Evolutionary conservation across 2,329 filamentous ascomycete species (phyloP).

Genomic region (Arthroderma uncinatum): DNA sequence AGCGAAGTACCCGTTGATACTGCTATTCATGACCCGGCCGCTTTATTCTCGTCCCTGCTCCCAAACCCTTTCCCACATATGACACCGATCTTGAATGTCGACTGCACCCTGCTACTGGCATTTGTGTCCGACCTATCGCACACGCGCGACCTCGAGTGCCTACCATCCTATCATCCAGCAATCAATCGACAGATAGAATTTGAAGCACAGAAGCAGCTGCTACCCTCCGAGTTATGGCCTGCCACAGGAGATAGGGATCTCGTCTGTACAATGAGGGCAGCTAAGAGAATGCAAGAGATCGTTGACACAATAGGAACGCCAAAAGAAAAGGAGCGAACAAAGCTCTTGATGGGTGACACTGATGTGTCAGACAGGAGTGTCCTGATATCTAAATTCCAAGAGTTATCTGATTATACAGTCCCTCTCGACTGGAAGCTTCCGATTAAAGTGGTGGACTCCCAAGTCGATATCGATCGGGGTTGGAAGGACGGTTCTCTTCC

Average conservation of each 20-base stretch:
- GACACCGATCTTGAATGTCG: constrained; percentile 37
- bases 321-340: constrained; percentile 49
- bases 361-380: constrained; percentile 23
- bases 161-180: constrained; percentile 47
- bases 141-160: constrained; percentile 31
- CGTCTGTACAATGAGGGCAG: constrained; percentile 56
- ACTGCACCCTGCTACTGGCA: constrained; percentile 57
- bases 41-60: constrained; percentile 26
- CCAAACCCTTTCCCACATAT: constrained; percentile 32
- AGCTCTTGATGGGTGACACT: constrained; percentile 45
- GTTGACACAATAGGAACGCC: constrained; percentile 52
- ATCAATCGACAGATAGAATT: constrained; percentile 55
- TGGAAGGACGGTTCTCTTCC: constrained; percentile 35
- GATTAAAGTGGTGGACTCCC: constrained; percentile 44
- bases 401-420: constrained; percentile 44
- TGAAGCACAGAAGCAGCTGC: constrained; percentile 50
- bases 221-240: constrained; percentile 52
- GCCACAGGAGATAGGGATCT: constrained; percentile 46
- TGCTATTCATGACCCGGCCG: background rate
- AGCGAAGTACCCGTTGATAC: constrained; percentile 2
- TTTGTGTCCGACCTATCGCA: constrained; percentile 65
- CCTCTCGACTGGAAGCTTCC: constrained; percentile 50
- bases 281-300: constrained; percentile 55
- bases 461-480: constrained; percentile 29
- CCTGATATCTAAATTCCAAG: constrained; percentile 30